A percentile compares a stretch with the other conserved stretches of the same genome.
These are phyloP conservation scores for Geosmithia morbida DNA, from an alignment of 2,329 filamentous ascomycete species.

Conservation along the genomic window DNA sequence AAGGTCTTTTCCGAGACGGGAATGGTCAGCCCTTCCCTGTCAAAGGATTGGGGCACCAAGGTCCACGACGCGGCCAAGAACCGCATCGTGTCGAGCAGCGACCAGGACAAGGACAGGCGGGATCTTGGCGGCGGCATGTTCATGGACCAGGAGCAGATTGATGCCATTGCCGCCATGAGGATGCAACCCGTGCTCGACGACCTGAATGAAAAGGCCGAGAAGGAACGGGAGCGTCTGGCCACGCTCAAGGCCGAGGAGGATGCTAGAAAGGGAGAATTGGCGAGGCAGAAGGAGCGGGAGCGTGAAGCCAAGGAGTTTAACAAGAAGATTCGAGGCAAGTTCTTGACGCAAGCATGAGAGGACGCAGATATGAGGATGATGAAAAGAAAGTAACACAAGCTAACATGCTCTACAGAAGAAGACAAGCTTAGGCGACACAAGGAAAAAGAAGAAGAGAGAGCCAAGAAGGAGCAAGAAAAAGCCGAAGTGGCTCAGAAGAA, in stretches of 20 bases:
- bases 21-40: conserved; percentile 50
- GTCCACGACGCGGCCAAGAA: conserved; percentile 55
- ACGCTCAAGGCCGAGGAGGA: conserved; percentile 50
- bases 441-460: conserved; percentile 15
- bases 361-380: not conserved
- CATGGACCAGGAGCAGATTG: conserved; percentile 63
- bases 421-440: conserved; percentile 18
- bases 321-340: conserved; percentile 2
- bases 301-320: conserved; percentile 35
- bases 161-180: conserved; percentile 61
- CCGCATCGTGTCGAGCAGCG: conserved; percentile 37
- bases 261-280: conserved; percentile 35
- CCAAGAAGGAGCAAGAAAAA: conserved; percentile 37
- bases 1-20: conserved; percentile 66
- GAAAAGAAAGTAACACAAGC: not conserved
- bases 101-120: conserved; percentile 37
- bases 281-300: conserved; percentile 31
- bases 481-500: conserved; percentile 38
- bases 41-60: conserved; percentile 67
- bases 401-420: conserved; percentile 19
- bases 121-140: conserved; percentile 71
- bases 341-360: conserved; percentile 2
- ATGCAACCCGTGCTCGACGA: conserved; percentile 77
- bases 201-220: conserved; percentile 65
- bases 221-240: conserved; percentile 51